Evolutionary conservation across 345 rosid species (phyloP).

Genomic region (Eucalyptus pauciflora): DNA sequence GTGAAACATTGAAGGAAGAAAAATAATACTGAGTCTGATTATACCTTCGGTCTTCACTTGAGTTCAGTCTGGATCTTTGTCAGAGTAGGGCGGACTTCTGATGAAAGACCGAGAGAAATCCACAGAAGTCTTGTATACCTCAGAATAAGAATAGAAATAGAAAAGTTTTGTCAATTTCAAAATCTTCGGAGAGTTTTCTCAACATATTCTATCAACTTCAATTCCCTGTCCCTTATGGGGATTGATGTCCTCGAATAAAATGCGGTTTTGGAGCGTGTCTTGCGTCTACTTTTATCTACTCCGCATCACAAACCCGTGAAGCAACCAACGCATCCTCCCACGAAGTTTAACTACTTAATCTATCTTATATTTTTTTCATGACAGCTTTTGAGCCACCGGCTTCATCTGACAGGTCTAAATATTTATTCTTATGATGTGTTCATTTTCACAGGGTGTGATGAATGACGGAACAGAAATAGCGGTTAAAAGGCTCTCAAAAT

Average conservation of each 20-base stretch:
- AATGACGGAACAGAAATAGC: neutral
- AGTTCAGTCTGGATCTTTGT: too few relatives aligned
- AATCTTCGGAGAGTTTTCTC: too few relatives aligned
- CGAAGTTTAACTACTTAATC: neutral
- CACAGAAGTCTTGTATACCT: too few relatives aligned
- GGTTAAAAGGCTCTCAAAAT: constrained; percentile 9
- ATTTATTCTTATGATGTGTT: neutral
- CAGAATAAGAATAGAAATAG: too few relatives aligned
- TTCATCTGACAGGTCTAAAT: neutral
- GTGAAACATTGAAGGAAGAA: too few relatives aligned
- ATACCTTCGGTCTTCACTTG: too few relatives aligned
- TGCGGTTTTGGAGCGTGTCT: too few relatives aligned
- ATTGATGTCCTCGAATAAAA: neutral
- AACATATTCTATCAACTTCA: neutral
- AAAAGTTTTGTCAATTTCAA: too few relatives aligned
- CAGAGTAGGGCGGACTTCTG: too few relatives aligned
- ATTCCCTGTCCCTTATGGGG: neutral
- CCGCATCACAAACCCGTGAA: neutral
- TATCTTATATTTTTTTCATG: neutral
- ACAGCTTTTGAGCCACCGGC: neutral
- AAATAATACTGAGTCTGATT: too few relatives aligned
- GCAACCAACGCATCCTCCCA: neutral
- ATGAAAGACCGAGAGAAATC: too few relatives aligned
- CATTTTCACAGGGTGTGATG: too few relatives aligned
- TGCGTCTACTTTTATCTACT: neutral